Conservation (phyloP, 345 rosid genomes). For the Cardamine resedifolia region DNA sequence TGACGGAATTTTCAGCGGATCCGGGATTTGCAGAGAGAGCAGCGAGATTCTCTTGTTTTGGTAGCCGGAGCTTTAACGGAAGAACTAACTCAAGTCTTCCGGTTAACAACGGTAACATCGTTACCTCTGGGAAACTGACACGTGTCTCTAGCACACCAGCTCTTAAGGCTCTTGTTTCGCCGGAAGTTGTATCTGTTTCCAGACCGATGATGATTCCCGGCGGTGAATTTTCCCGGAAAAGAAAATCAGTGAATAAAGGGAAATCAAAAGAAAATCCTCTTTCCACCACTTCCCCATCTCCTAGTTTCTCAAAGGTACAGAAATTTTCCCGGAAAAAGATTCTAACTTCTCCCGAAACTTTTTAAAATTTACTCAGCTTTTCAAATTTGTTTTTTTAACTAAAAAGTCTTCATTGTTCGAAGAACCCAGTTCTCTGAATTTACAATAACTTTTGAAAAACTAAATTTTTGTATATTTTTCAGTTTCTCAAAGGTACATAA, state of each 20-base stretch:
- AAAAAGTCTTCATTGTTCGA: background rate
- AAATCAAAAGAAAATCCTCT: conserved; percentile 48
- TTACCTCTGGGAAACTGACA: conserved; percentile 40
- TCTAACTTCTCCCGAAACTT: background rate
- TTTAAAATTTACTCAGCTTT: background rate
- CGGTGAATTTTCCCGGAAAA: conserved; percentile 55
- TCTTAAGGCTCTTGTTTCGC: conserved; percentile 37
- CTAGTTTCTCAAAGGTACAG: conserved; percentile 42
- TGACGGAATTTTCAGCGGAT: conserved; percentile 67
- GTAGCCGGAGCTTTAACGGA: conserved; percentile 76
- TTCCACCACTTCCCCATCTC: conserved; percentile 28
- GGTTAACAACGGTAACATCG: conserved; percentile 17
- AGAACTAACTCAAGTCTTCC: conserved; percentile 34
- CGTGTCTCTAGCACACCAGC: conserved; percentile 85
- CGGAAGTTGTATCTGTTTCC: background rate
- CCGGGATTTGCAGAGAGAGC: conserved; percentile 88
- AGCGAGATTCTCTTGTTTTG: conserved; percentile 68
- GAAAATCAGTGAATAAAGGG: conserved; percentile 41
- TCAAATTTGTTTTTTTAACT: background rate
- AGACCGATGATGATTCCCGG: conserved; percentile 18
- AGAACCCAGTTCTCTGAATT: conserved; percentile 6
- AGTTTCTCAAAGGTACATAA: conserved; percentile 37
- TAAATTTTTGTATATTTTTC: background rate
- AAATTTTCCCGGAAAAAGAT: background rate
- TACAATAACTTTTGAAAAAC: too few species aligned